phyloP scores from a whole-genome alignment of 768 basidiomycete genomes.

The Suillus variegatus region DNA sequence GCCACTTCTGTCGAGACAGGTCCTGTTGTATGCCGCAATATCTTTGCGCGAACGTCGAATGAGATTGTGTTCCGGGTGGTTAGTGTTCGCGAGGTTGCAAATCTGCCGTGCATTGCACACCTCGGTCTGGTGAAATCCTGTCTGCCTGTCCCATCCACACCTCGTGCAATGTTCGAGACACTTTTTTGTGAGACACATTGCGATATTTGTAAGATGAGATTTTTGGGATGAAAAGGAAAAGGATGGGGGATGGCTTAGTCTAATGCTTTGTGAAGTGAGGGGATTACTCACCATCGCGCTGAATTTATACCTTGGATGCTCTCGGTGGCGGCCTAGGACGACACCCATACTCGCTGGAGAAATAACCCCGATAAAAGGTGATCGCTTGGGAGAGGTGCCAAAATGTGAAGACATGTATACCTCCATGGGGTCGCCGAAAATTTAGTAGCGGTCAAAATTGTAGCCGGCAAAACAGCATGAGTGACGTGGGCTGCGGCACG shows the following conservation, averaged over 20 bases:
- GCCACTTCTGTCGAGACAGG: neutral
- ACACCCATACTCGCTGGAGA: neutral
- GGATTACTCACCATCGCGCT: neutral
- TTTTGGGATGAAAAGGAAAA: neutral
- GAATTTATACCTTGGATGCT: neutral
- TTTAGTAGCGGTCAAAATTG: neutral
- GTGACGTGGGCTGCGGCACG: neutral
- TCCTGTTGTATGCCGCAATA: neutral
- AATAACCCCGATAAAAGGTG: neutral
- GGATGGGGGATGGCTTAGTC: neutral
- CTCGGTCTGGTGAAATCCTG: neutral
- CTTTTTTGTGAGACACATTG: neutral
- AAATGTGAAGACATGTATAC: neutral
- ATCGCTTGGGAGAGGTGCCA: neutral
- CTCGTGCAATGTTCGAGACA: neutral
- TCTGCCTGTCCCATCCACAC: neutral
- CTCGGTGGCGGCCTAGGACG: neutral
- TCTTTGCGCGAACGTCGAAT: neutral
- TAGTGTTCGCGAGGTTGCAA: neutral
- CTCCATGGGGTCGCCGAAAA: neutral
- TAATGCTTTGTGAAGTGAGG: neutral
- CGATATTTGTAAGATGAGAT: neutral
- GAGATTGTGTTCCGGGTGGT: neutral
- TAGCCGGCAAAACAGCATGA: neutral
- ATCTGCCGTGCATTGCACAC: neutral